Conservation (phyloP, 441 rosid species). For the Arabidopsis lyrata region DNA sequence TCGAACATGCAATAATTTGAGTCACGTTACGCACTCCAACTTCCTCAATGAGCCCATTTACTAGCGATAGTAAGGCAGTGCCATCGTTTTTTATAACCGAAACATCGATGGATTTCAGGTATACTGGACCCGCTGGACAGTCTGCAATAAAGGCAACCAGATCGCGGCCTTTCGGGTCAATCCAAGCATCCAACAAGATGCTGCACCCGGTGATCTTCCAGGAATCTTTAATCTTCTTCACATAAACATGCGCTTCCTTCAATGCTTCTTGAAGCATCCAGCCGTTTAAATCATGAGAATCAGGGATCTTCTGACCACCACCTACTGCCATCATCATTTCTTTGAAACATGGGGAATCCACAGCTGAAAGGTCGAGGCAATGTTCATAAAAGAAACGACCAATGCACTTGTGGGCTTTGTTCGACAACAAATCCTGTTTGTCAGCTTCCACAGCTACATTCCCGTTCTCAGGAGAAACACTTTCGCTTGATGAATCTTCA, state of each 20-base stretch:
- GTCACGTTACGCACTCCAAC: slow-evolving; percentile 58
- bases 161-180: slow-evolving; percentile 51
- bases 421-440: slow-evolving; percentile 31
- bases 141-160: slow-evolving; percentile 59
- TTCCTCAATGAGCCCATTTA: slow-evolving; percentile 52
- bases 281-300: slow-evolving; percentile 54
- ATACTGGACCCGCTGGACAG: slow-evolving; percentile 55
- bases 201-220: slow-evolving; percentile 68
- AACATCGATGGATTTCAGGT: slow-evolving; percentile 56
- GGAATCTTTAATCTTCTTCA: slow-evolving; percentile 50
- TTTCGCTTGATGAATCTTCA: slow-evolving; percentile 12
- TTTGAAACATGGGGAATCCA: slow-evolving; percentile 50
- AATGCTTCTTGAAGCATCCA: slow-evolving; percentile 53
- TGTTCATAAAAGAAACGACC: slow-evolving; percentile 62
- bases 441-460: slow-evolving; percentile 1
- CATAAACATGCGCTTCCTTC: slow-evolving; percentile 46
- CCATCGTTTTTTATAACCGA: slow-evolving; percentile 39
- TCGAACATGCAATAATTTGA: slow-evolving; percentile 58
- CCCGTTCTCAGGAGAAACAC: slow-evolving; percentile 2
- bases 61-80: slow-evolving; percentile 45
- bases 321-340: slow-evolving; percentile 52
- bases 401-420: slow-evolving; percentile 46
- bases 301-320: slow-evolving; percentile 45
- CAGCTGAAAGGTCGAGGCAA: slow-evolving; percentile 51
- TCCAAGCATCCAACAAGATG: slow-evolving; percentile 69